phyloP scores from a whole-genome alignment of 306 rosid species.

The Trifolium pratense region DNA sequence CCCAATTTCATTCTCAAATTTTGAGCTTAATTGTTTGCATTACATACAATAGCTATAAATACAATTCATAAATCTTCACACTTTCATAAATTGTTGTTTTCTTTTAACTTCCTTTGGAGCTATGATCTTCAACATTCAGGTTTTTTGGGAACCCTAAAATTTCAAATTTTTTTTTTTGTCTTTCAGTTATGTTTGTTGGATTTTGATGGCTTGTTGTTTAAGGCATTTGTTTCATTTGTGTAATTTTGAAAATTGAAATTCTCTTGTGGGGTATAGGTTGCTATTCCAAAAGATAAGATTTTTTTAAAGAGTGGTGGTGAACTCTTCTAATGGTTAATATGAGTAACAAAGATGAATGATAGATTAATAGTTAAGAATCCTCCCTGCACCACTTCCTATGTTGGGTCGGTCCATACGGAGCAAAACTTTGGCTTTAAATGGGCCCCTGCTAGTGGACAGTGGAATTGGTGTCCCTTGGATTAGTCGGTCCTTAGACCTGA shows the following conservation, averaged over 20 bases:
- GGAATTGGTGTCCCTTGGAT: no score
- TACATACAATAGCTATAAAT: neutral
- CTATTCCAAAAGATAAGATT: conserved; percentile 10
- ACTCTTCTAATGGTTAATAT: neutral
- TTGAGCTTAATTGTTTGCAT: neutral
- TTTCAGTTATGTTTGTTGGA: neutral
- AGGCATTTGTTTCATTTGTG: conserved; percentile 1
- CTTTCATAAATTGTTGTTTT: neutral
- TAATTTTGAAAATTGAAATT: conserved; percentile 17
- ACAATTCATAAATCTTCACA: neutral
- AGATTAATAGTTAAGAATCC: no score
- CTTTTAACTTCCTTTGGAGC: neutral
- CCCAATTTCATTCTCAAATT: conserved; percentile 3
- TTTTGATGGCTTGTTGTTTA: neutral
- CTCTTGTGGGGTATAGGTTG: neutral
- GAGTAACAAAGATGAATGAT: no score
- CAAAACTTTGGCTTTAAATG: no score
- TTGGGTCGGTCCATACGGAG: no score
- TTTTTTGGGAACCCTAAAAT: conserved; percentile 29
- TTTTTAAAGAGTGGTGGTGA: neutral
- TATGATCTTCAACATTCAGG: conserved; percentile 16
- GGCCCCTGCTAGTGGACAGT: no score
- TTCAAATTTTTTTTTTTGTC: neutral
- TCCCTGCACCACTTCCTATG: no score
- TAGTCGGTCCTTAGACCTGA: no score